phyloP scores from a whole-genome alignment of 495 filamentous ascomycete species.

The Trichocladium uniseriatum region DNA sequence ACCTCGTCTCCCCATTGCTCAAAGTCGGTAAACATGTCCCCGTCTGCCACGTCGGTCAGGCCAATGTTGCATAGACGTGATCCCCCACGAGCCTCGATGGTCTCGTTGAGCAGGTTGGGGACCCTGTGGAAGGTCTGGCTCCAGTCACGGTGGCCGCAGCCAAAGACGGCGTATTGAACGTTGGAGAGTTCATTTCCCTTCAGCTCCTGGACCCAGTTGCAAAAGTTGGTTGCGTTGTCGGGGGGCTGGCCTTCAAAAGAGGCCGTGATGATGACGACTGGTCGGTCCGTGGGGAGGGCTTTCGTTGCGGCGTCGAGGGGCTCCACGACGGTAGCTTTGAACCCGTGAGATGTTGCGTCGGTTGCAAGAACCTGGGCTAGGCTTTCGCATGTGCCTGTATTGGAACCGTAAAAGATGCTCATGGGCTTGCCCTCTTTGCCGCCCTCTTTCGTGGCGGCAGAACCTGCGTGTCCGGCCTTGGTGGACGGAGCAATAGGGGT shows the following conservation, averaged over 20 bases:
- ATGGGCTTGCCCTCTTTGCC: conserved; percentile 31
- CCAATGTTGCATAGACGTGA: conserved; percentile 46
- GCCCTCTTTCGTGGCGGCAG: no score
- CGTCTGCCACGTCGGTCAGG: conserved; percentile 50
- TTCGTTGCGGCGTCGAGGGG: conserved; percentile 53
- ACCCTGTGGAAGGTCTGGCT: conserved; percentile 61
- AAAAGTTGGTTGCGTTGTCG: conserved; percentile 63
- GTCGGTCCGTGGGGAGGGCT: conserved; percentile 51
- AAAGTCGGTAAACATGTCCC: conserved; percentile 61
- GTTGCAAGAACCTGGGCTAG: conserved; percentile 55
- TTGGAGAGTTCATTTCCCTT: conserved; percentile 43
- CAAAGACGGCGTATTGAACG: conserved; percentile 58
- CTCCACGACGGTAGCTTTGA: conserved; percentile 43
- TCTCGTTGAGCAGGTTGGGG: conserved; percentile 52
- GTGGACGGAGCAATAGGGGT: conserved; percentile 4
- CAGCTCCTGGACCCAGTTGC: conserved; percentile 51
- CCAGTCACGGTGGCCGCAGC: conserved; percentile 56
- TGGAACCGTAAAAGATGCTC: conserved; percentile 63
- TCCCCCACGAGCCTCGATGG: conserved; percentile 41
- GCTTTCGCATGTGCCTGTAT: conserved; percentile 66
- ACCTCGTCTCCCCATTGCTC: conserved; percentile 58
- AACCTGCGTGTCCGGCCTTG: no score
- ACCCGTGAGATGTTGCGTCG: conserved; percentile 50
- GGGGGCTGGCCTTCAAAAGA: conserved; percentile 70
- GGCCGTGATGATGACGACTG: conserved; percentile 57